phyloP scores from a whole-genome alignment of 2,329 filamentous ascomycete genomes.

The Colletotrichum shisoi region DNA sequence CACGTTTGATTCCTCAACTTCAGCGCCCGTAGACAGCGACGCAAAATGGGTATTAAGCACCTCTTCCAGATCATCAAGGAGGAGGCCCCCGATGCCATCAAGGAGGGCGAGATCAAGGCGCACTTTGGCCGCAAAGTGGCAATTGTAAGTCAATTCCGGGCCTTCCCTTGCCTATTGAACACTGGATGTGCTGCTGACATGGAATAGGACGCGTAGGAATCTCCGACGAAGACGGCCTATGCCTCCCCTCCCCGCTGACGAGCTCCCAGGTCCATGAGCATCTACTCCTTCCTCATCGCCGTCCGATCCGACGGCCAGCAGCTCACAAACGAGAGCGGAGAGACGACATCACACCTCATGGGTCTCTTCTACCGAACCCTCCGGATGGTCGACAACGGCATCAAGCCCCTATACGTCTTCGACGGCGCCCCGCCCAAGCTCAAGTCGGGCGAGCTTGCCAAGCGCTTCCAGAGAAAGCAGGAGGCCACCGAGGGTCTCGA shows the following conservation, averaged over 20 bases:
- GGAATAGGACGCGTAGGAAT: constrained; percentile 64
- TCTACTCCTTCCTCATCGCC: constrained; percentile 98
- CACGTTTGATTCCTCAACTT: background rate
- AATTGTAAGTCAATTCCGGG: constrained; percentile 70
- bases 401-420: constrained; percentile 98
- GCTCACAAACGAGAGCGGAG: constrained; percentile 91
- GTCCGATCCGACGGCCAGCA: constrained; percentile 97
- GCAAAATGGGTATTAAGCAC: constrained; percentile 71
- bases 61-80: constrained; percentile 85
- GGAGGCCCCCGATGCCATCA: constrained; percentile 93
- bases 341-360: constrained; percentile 98
- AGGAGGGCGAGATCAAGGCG: constrained; percentile 97
- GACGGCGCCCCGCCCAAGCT: constrained; percentile 96
- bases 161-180: background rate
- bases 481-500: constrained; percentile 90
- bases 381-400: constrained; percentile 97
- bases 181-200: constrained; percentile 2
- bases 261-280: constrained; percentile 83
- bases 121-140: constrained; percentile 98
- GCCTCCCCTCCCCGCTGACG: constrained; percentile 30
- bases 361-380: constrained; percentile 99
- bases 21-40: background rate
- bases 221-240: background rate
- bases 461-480: constrained; percentile 92
- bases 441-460: constrained; percentile 95